Percentiles rank a stretch among this genome's conserved stretches.
phyloP scores from a whole-genome alignment of 495 filamentous ascomycete genomes.

The Cryomyces antarcticus region DNA sequence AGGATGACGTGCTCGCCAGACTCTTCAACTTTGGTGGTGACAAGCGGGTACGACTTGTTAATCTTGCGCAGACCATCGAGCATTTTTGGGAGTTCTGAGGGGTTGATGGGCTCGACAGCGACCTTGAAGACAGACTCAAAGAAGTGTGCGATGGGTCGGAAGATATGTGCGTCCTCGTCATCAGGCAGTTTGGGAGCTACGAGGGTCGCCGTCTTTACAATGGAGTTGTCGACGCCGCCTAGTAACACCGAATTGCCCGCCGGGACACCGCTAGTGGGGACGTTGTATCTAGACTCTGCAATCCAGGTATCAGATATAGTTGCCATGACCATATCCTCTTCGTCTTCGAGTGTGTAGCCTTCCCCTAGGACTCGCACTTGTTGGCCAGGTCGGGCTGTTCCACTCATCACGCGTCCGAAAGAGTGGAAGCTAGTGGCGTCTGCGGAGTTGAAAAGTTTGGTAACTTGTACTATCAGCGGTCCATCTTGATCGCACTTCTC shows the following conservation, averaged over 20 bases:
- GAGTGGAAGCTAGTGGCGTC: slow-evolving; percentile 79
- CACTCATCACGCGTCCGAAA: slow-evolving; percentile 85
- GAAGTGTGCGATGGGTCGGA: slow-evolving; percentile 81
- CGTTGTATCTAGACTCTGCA: slow-evolving; percentile 82
- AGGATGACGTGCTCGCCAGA: slow-evolving; percentile 94
- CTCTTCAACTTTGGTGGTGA: slow-evolving; percentile 93
- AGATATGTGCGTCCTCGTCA: slow-evolving; percentile 83
- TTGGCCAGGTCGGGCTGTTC: slow-evolving; percentile 61
- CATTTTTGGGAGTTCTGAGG: slow-evolving; percentile 98
- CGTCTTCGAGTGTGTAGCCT: slow-evolving; percentile 88
- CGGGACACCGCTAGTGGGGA: slow-evolving; percentile 75
- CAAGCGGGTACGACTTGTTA: slow-evolving; percentile 90
- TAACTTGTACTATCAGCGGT: slow-evolving; percentile 72
- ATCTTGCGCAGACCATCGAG: slow-evolving; percentile 88
- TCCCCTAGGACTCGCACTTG: slow-evolving; percentile 86
- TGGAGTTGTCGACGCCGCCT: slow-evolving; percentile 87
- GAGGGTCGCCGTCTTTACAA: slow-evolving; percentile 92
- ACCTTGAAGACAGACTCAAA: slow-evolving; percentile 97
- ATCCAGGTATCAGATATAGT: slow-evolving; percentile 81
- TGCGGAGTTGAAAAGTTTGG: slow-evolving; percentile 73
- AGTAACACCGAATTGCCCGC: slow-evolving; percentile 91
- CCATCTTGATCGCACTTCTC: slow-evolving; percentile 69
- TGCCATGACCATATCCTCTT: slow-evolving; percentile 90
- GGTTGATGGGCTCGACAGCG: slow-evolving; percentile 93
- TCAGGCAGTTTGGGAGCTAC: slow-evolving; percentile 65